Evolutionary conservation across 2,329 filamentous ascomycete species (phyloP).

Genomic region (Dichotomopilus funicola): DNA sequence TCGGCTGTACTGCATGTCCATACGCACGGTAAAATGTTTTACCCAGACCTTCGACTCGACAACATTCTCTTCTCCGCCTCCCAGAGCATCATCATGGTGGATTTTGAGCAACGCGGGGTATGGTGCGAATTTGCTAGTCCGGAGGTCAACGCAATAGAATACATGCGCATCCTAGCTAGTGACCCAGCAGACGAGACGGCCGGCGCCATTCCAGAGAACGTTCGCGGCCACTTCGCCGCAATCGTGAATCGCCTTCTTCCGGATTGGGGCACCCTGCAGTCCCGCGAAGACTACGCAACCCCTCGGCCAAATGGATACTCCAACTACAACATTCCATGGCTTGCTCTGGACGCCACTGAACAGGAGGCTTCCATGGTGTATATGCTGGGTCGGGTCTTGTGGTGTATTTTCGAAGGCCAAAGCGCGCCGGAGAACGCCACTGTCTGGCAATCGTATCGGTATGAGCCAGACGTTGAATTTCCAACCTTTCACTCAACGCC

Average conservation of each 20-base stretch:
- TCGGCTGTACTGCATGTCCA: slow-evolving; percentile 46
- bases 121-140: slow-evolving; percentile 57
- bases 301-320: slow-evolving; percentile 16
- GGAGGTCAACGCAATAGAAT: slow-evolving; percentile 54
- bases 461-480: slow-evolving; percentile 51
- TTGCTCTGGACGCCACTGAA: slow-evolving; percentile 43
- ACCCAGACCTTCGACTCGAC: slow-evolving; percentile 54
- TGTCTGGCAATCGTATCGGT: slow-evolving; percentile 53
- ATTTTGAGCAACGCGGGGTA: slow-evolving; percentile 57
- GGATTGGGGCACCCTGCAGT: slow-evolving; percentile 38
- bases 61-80: slow-evolving; percentile 48
- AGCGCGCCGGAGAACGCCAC: slow-evolving; percentile 51
- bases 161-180: slow-evolving; percentile 46
- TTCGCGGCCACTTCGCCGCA: slow-evolving; percentile 36
- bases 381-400: slow-evolving; percentile 55
- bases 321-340: slow-evolving; percentile 52
- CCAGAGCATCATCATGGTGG: slow-evolving; percentile 48
- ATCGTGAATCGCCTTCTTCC: slow-evolving; percentile 41
- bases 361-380: slow-evolving; percentile 55
- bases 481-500: slow-evolving; percentile 46
- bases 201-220: slow-evolving; percentile 31
- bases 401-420: slow-evolving; percentile 57
- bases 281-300: slow-evolving; percentile 36
- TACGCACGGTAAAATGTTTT: slow-evolving; percentile 41
- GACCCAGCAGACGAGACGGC: slow-evolving; percentile 34